Evolutionary conservation across 2,329 filamentous ascomycete species (phyloP), one percentile per base, ranked within the genome.

Genomic region (Leptographium procerum): DNA sequence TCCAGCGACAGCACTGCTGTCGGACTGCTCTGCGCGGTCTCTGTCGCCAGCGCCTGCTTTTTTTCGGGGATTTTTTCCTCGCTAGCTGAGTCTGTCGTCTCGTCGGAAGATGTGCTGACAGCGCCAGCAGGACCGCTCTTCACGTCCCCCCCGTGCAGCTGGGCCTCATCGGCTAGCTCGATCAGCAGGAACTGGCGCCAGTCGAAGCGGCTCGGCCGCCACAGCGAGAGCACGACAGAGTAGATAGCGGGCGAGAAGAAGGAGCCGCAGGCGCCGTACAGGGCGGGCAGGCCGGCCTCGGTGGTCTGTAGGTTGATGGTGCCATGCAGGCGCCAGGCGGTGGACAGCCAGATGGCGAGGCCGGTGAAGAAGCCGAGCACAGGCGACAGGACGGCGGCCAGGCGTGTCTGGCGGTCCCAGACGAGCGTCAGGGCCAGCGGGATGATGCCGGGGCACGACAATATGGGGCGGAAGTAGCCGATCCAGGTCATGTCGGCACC

Each of bases 161-260:
- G 61, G 10, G 64, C 65, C 59, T 77, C 73, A 40, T 75, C 72
- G 16, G 71, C 71, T 0, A 77, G 69, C 57, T 78, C 75, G 19
- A 78, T 73, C 36, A 73, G 69, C 0, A 78, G 66, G 61, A 78
- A 78, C 55, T 75, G 64, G 11, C 65, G 61, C 67, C 67, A 69
- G 60, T 69, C 68, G 50, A 67, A 69, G 31, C 60, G 65, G 56
- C 68, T 67, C 0, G 72, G 72, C 22, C 67, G 68, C 56, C 69
- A 71, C 10, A 69, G 61, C 1, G 76, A 78, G 14, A 78, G 71
- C 6, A 75, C 40, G 0, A 78, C 69, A 0, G 76, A 77, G 62
- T 75, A 77, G 0, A 78, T 57, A 0, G 69, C 70, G 0, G 77
- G 77, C 0, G 73, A 73, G 64, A 77, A 77, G 59, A 76, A 72